Evolutionary conservation across 768 basidiomycete genomes (phyloP).

Genomic region (Tylopilus felleus): DNA sequence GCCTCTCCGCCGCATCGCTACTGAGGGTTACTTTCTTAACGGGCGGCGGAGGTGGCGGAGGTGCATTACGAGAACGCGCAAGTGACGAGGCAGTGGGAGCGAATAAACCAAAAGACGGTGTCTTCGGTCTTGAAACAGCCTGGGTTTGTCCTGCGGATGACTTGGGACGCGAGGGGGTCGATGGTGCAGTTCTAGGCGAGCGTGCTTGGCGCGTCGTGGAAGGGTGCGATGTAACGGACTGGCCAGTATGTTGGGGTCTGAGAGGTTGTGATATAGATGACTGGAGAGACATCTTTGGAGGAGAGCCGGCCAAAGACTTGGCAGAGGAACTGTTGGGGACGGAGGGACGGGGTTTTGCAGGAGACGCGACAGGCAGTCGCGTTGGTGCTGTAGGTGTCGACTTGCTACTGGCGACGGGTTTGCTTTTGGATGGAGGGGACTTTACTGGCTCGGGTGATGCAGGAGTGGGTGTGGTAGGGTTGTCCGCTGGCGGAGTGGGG

Average conservation of each 20-base stretch:
- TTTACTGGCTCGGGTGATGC: conserved; percentile 20
- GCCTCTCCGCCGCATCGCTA: conserved; percentile 55
- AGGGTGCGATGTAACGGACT: conserved; percentile 34
- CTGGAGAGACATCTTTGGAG: conserved; percentile 31
- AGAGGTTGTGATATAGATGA: conserved; percentile 38
- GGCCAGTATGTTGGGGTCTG: conserved; percentile 40
- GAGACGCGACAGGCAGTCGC: conserved; percentile 16
- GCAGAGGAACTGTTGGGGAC: conserved; percentile 14
- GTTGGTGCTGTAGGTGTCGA: conserved; percentile 23
- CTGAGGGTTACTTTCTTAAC: conserved; percentile 54
- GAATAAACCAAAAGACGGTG: conserved; percentile 64
- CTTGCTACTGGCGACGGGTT: conserved; percentile 15
- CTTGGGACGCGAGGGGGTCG: conserved; percentile 36
- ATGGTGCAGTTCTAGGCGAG: conserved; percentile 28
- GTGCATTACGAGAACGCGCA: conserved; percentile 60
- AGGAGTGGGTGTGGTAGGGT: conserved; percentile 21
- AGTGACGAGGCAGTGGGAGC: conserved; percentile 84
- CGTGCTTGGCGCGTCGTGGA: conserved; percentile 29
- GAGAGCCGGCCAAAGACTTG: conserved; percentile 24
- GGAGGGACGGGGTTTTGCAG: conserved; percentile 32
- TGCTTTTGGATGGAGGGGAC: conserved; percentile 21
- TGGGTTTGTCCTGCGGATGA: conserved; percentile 28
- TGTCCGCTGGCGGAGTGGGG: conserved; percentile 16
- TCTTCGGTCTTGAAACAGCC: conserved; percentile 45
- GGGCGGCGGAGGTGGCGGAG: conserved; percentile 44